Base-by-base conservation (phyloP, 23 red algal species). In the Gracilariopsis chorda region DNA sequence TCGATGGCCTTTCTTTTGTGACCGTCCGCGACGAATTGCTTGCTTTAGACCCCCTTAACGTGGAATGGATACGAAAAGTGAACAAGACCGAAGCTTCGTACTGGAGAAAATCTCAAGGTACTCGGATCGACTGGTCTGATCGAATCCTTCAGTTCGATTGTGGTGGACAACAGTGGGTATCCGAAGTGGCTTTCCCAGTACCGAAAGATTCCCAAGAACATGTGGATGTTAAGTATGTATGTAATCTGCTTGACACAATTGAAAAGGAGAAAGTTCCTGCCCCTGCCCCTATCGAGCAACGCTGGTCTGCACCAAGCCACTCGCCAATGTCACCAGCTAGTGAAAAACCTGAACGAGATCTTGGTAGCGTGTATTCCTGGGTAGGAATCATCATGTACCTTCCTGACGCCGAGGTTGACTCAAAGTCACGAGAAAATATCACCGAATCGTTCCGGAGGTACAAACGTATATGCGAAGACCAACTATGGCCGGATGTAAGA, bases 301-400 rank as follows among this genome's bases (percentile, higher is more conserved):
- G 95, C 7, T 98, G 95, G 95, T 87, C 85, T 36, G 87, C 86
- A 24, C 77, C 87, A 43, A 96, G 94, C 56, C 58, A 48, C 14
- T 96, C 94, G 12, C 85, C 81, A 37, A 96, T 96, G 94, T 91
- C 86, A 53, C 85, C 94, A 13, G 94, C 63, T 4, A 56, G 58
- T 34, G 80, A 85, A 34, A 71, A 64, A 17, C 76, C 85, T 41
- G 87, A 77, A 17, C 35, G 34, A 56, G 94, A 92, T 59, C 72
- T 77, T 34, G 92, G 53, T 37, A 28, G 23, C 25, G 51, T 94
- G 24, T 94, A 87, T 59, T 94, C 95, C 12, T 98, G 95, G 95
- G 95, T 98, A 30, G 95, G 95, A 46, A 98, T 98, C 29, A 98
- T 98, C 85, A 98, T 98, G 95, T 98, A 98, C 62, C 84, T 98